Percentiles rank a stretch among this genome's conserved stretches.
phyloP scores from a whole-genome alignment of 1,284 basidiomycete genomes.

The Vanrija sp. region DNA sequence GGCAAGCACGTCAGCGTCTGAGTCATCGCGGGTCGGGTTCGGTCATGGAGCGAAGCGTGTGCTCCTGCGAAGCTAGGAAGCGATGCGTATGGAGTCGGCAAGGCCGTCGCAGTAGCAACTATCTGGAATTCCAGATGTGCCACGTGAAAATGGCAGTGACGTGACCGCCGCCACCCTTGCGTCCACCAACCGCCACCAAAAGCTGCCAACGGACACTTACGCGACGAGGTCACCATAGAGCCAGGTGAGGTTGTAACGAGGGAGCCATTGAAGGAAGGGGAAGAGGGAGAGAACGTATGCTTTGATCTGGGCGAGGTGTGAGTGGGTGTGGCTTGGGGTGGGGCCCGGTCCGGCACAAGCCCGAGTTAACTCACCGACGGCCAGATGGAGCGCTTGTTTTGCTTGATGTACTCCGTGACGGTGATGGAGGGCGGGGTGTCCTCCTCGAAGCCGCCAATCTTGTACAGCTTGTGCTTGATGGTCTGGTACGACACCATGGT shows the following conservation, averaged over 20 bases:
- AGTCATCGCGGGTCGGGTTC: no score
- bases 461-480: conserved; percentile 21
- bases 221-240: conserved; percentile 71
- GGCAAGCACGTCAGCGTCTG: conserved; percentile 3
- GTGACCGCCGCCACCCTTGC: no score
- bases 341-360: not conserved
- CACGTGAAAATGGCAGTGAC: no score
- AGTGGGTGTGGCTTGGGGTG: not conserved
- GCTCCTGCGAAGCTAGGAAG: no score
- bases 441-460: conserved; percentile 37
- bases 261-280: conserved; percentile 77
- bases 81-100: not conserved
- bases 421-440: conserved; percentile 36
- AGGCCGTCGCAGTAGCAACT: conserved; percentile 31
- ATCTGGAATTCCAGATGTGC: no score
- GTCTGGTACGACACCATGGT: not conserved
- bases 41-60: no score
- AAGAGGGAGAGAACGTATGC: conserved; percentile 68
- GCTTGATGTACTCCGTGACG: conserved; percentile 26
- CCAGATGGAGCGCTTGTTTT: conserved; percentile 21
- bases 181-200: no score
- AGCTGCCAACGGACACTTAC: conserved; percentile 26
- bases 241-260: conserved; percentile 63
- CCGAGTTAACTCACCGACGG: conserved; percentile 22
- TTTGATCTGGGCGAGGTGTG: conserved; percentile 50